Conservation (phyloP, 2,329 filamentous ascomycete genomes). For the Clarireedia paspali region DNA sequence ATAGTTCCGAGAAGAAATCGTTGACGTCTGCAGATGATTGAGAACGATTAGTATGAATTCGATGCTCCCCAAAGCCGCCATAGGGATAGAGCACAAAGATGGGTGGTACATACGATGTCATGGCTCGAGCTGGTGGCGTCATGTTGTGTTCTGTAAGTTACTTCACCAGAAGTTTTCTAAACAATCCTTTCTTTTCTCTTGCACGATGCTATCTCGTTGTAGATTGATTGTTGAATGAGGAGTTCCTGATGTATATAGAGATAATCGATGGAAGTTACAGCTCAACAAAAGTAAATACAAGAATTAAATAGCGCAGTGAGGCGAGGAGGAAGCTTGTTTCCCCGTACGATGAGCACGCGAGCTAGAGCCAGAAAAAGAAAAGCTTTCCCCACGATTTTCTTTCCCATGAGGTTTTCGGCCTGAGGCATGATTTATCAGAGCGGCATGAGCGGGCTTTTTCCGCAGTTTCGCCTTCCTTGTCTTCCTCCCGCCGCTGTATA, state of each 20-base stretch:
- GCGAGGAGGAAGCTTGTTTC: neutral
- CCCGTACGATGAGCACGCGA: neutral
- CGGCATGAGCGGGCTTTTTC: neutral
- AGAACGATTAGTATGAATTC: neutral
- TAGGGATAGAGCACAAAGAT: too few relatives aligned
- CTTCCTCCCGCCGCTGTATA: too few relatives aligned
- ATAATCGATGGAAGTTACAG: neutral
- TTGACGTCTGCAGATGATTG: slow-evolving; percentile 20
- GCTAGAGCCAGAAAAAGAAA: neutral
- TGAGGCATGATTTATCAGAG: neutral
- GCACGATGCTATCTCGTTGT: neutral
- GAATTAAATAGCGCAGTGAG: neutral
- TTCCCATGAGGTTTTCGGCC: neutral
- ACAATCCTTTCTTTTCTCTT: neutral
- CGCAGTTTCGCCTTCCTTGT: neutral
- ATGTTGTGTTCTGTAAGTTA: neutral
- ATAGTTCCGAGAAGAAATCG: slow-evolving; percentile 24
- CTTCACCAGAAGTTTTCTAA: neutral
- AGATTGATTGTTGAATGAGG: neutral
- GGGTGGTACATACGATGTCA: slow-evolving; percentile 4
- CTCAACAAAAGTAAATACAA: neutral
- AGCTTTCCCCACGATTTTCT: neutral
- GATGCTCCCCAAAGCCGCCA: neutral
- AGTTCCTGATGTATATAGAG: neutral
- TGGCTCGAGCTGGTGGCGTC: slow-evolving; percentile 7